Evolutionary conservation across 306 rosid genomes (phyloP).

Genomic region (Fragaria vesca): DNA sequence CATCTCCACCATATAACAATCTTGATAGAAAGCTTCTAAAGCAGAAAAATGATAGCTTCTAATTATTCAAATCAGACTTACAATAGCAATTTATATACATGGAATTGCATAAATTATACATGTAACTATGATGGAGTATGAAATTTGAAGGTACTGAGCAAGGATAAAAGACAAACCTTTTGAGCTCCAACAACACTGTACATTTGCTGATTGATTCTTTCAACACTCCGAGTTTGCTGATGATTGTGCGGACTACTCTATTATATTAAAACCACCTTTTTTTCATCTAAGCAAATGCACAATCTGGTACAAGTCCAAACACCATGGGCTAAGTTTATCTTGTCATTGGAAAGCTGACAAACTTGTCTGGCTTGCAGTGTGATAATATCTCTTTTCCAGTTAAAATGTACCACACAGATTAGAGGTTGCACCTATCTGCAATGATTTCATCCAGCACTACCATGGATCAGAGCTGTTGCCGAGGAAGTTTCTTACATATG

Average conservation of each 20-base stretch:
- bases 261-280: neutral
- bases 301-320: neutral
- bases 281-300: neutral
- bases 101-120: neutral
- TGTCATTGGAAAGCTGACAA: neutral
- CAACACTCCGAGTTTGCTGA: neutral
- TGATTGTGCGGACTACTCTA: neutral
- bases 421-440: neutral
- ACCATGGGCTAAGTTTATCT: neutral
- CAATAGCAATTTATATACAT: neutral
- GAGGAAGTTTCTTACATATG: slow-evolving; percentile 52
- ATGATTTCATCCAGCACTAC: slow-evolving; percentile 35
- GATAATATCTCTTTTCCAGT: neutral
- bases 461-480: slow-evolving; percentile 79
- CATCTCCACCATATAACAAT: no score
- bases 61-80: neutral
- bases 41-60: neutral
- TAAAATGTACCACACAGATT: neutral
- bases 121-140: neutral
- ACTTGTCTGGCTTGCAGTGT: neutral
- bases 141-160: neutral
- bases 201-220: neutral
- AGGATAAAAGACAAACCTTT: neutral
- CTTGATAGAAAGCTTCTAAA: no score
- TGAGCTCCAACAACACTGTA: neutral